These are phyloP conservation scores for Suhomyces bribrorum DNA, from an alignment of 1,139 yeast species.

Conservation along the genomic window DNA sequence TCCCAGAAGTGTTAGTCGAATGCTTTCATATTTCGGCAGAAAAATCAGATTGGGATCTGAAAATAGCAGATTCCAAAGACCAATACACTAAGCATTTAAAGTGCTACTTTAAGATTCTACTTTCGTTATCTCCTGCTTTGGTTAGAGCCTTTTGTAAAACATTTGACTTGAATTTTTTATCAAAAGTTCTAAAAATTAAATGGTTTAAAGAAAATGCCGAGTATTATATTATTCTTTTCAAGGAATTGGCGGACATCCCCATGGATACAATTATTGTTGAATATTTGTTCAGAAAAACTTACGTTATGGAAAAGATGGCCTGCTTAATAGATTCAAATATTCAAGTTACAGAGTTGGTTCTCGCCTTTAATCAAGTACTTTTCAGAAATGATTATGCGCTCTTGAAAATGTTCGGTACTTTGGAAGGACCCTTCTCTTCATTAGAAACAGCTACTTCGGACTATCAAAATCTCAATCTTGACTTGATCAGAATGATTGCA, in stretches of 20 bases:
- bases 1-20: background rate
- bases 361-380: background rate
- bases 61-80: background rate
- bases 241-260: too few species aligned
- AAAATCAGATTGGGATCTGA: background rate
- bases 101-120: background rate
- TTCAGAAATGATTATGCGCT: background rate
- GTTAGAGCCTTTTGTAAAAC: slow-evolving; percentile 1
- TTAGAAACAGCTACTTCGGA: too few species aligned
- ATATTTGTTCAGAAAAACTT: too few species aligned
- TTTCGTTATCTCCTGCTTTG: slow-evolving; percentile 1
- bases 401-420: background rate
- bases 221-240: too few species aligned
- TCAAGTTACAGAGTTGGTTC: background rate
- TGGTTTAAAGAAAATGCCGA: too few species aligned
- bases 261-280: too few species aligned
- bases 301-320: background rate
- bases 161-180: slow-evolving; percentile 8
- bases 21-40: background rate
- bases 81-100: background rate
- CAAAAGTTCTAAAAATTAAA: slow-evolving; percentile 6
- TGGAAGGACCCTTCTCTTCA: background rate
- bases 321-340: too few species aligned
- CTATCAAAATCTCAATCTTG: background rate
- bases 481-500: slow-evolving; percentile 3